Evolutionary conservation across 306 rosid genomes (phyloP).

Genomic region (Sesbania bispinosa): DNA sequence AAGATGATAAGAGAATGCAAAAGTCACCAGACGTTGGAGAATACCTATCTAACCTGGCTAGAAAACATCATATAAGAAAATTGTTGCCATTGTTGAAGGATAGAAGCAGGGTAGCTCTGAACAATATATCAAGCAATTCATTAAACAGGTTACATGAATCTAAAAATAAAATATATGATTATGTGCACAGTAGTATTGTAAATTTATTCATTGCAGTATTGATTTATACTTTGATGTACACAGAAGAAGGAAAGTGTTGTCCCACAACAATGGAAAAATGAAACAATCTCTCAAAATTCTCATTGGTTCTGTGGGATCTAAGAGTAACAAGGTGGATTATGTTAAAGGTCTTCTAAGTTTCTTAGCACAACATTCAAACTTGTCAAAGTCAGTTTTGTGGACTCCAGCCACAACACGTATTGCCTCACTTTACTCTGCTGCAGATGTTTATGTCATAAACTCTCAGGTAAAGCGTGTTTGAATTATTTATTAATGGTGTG

Average conservation of each 20-base stretch:
- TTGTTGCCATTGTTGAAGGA: slow-evolving; percentile 38
- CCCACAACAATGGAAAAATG: slow-evolving; percentile 27
- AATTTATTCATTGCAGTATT: slow-evolving; percentile 27
- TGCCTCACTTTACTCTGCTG: slow-evolving; percentile 85
- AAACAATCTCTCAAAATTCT: slow-evolving; percentile 52
- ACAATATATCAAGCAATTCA: slow-evolving; percentile 30
- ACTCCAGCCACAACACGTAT: slow-evolving; percentile 75
- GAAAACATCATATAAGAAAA: slow-evolving; percentile 53
- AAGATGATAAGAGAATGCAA: slow-evolving; percentile 29
- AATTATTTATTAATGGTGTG: too few relatives aligned
- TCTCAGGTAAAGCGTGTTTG: slow-evolving; percentile 93
- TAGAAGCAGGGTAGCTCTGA: slow-evolving; percentile 17
- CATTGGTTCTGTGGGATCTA: slow-evolving; percentile 90
- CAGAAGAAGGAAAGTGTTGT: slow-evolving; percentile 37
- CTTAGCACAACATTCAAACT: slow-evolving; percentile 57
- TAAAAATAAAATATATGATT: neutral
- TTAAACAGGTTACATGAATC: slow-evolving; percentile 31
- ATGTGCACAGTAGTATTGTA: slow-evolving; percentile 2
- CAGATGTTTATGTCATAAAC: slow-evolving; percentile 87
- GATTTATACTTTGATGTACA: slow-evolving; percentile 19
- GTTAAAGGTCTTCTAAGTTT: slow-evolving; percentile 61
- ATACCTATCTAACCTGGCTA: slow-evolving; percentile 33
- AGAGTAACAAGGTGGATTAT: slow-evolving; percentile 85
- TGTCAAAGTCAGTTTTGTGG: slow-evolving; percentile 84
- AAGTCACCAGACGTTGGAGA: slow-evolving; percentile 22